Percentiles rank a stretch among this genome's conserved stretches.
Evolutionary conservation across 768 basidiomycete species (phyloP).

Genomic region (Pisolithus microcarpus): DNA sequence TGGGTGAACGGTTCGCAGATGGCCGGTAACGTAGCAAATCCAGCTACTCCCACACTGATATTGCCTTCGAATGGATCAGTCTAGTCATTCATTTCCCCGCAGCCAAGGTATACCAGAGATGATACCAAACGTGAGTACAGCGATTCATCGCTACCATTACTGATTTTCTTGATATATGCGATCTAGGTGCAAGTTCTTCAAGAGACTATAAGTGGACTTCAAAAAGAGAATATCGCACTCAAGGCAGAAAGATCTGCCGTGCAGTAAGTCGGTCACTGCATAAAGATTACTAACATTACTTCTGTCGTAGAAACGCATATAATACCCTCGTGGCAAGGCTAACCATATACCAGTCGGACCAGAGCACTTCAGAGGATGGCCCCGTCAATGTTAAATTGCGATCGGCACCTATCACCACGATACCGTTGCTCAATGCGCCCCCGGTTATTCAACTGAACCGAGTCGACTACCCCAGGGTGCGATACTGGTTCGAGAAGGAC

Average conservation of each 20-base stretch:
- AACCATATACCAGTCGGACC: background rate
- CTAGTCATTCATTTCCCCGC: too few species aligned
- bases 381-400: background rate
- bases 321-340: background rate
- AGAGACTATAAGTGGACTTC: background rate
- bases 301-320: background rate
- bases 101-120: too few species aligned
- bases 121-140: too few species aligned
- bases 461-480: background rate
- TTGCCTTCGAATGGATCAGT: too few species aligned
- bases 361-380: background rate
- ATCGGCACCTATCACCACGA: background rate
- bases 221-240: background rate
- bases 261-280: background rate
- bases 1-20: too few species aligned
- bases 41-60: too few species aligned
- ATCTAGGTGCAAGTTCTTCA: background rate
- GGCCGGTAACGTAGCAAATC: too few species aligned
- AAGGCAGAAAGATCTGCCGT: background rate
- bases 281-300: background rate
- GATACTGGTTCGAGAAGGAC: background rate
- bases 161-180: background rate
- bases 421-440: background rate
- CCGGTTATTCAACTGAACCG: background rate
- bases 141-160: too few species aligned